These are phyloP conservation scores for Globisporangium cederbergense DNA, from an alignment of 352 stramenopile species.

Conservation along the genomic window DNA sequence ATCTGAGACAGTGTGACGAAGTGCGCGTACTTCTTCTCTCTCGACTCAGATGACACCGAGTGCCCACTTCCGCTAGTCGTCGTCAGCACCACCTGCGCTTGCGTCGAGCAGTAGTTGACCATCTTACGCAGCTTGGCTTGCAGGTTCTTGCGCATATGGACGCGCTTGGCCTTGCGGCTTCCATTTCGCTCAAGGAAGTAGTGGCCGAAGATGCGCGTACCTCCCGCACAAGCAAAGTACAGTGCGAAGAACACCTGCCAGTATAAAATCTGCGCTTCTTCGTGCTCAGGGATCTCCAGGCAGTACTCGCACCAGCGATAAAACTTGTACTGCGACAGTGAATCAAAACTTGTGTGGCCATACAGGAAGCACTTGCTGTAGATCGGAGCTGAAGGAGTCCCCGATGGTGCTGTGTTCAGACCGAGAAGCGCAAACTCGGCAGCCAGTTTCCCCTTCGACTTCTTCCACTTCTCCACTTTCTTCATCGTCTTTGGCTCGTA, in stretches of 20 bases:
- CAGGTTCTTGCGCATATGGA: constrained; percentile 47
- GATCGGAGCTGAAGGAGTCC: constrained; percentile 16
- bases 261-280: constrained; percentile 53
- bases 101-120: constrained; percentile 58
- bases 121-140: constrained; percentile 54
- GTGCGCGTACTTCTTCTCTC: constrained; percentile 49
- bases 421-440: constrained; percentile 34
- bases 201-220: constrained; percentile 53
- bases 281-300: constrained; percentile 46
- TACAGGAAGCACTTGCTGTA: constrained; percentile 27
- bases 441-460: constrained; percentile 50
- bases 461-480: constrained; percentile 78
- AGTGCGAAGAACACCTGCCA: constrained; percentile 73
- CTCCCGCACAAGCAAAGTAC: constrained; percentile 57
- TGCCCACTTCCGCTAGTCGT: constrained; percentile 19
- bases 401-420: constrained; percentile 22
- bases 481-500: constrained; percentile 76
- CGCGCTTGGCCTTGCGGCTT: constrained; percentile 30
- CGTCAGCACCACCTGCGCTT: constrained; percentile 60
- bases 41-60: constrained; percentile 22
- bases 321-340: constrained; percentile 58
- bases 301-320: constrained; percentile 72
- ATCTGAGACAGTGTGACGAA: constrained; percentile 59
- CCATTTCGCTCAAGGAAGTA: constrained; percentile 52
- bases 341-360: constrained; percentile 54